Conservation (phyloP, 768 basidiomycete species). For the Mycena amicta region DNA sequence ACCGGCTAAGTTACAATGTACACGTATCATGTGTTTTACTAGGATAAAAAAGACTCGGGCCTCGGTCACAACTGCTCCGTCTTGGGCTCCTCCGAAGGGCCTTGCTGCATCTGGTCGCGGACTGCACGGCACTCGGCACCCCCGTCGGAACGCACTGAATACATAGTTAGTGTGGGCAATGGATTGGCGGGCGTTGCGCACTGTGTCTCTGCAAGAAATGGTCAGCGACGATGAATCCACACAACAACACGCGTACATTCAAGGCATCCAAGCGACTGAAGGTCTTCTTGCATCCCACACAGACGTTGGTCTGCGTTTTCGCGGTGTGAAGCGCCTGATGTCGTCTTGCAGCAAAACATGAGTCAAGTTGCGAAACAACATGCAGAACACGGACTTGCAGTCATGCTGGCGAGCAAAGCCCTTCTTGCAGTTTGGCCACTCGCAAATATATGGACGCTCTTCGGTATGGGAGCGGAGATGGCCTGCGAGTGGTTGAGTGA, state of each 20-base stretch:
- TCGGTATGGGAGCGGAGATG: slow-evolving; percentile 95
- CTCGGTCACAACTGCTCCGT: neutral
- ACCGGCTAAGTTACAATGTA: slow-evolving; percentile 12
- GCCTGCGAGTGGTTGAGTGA: slow-evolving; percentile 45
- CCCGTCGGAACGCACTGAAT: slow-evolving; percentile 79
- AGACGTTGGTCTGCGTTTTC: slow-evolving; percentile 82
- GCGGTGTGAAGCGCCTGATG: slow-evolving; percentile 89
- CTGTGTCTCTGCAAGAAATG: slow-evolving; percentile 65
- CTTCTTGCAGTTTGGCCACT: slow-evolving; percentile 93
- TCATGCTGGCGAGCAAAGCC: slow-evolving; percentile 95
- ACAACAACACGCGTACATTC: slow-evolving; percentile 65
- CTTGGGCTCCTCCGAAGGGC: neutral
- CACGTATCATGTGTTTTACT: slow-evolving; percentile 2
- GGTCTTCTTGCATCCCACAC: slow-evolving; percentile 91
- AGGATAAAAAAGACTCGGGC: neutral
- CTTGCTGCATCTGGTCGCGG: slow-evolving; percentile 36
- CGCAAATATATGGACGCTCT: slow-evolving; percentile 91
- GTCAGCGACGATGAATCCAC: slow-evolving; percentile 10
- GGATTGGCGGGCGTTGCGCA: slow-evolving; percentile 46
- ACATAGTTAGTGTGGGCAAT: slow-evolving; percentile 29
- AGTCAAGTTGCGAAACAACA: slow-evolving; percentile 7
- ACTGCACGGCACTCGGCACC: slow-evolving; percentile 72
- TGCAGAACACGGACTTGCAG: slow-evolving; percentile 74
- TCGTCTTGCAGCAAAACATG: slow-evolving; percentile 52
- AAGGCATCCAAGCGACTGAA: slow-evolving; percentile 93